Percentiles rank a stretch among this genome's conserved stretches.
phyloP scores from a whole-genome alignment of 148 eudicot genomes.

The Rhododendron ovatum region DNA sequence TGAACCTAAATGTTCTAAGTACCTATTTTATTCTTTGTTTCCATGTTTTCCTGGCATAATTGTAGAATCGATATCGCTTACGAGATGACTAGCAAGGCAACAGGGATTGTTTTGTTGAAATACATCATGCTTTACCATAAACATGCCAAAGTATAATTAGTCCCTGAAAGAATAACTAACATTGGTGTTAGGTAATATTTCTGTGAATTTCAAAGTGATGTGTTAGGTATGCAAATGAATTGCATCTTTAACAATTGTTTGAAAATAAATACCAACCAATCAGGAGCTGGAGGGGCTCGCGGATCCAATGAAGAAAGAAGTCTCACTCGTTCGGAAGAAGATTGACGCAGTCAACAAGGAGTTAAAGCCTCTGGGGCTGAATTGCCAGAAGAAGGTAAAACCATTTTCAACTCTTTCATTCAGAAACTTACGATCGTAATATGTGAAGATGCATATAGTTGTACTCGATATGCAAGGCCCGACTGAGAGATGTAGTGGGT shows the following conservation, averaged over 20 bases:
- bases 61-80: background rate
- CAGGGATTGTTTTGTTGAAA: background rate
- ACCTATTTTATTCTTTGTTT: background rate
- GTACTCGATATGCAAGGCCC: background rate
- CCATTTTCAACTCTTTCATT: background rate
- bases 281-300: conserved; percentile 79
- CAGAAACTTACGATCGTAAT: background rate
- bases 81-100: background rate
- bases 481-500: background rate
- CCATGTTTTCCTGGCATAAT: background rate
- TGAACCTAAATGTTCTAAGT: background rate
- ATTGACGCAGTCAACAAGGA: conserved; percentile 83
- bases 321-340: conserved; percentile 73
- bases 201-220: background rate
- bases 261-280: background rate
- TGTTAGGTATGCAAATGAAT: background rate
- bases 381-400: conserved; percentile 88
- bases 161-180: background rate
- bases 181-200: background rate
- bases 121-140: background rate
- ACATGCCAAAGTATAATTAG: background rate
- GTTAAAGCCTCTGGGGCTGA: conserved; percentile 74
- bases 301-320: conserved; percentile 91
- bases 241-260: background rate
- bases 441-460: background rate